A percentile compares a stretch with the other conserved stretches of the same genome.
Conservation (phyloP, 768 basidiomycete species). For the Phylloporus arenicola region DNA sequence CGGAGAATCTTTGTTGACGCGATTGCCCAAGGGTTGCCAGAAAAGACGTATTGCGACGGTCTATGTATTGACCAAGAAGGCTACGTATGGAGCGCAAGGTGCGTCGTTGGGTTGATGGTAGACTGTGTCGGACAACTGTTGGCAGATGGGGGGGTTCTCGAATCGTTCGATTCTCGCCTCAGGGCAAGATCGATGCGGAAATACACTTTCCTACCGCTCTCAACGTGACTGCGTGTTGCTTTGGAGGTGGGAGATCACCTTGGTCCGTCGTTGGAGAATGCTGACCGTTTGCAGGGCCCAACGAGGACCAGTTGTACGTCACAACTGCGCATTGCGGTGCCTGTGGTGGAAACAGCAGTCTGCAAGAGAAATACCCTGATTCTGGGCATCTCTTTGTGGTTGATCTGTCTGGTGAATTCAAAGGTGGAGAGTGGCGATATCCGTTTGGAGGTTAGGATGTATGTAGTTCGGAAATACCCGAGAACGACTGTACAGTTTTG, state of each 20-base stretch:
- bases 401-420: conserved; percentile 24
- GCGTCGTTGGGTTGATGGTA: conserved; percentile 21
- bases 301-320: conserved; percentile 60
- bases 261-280: conserved; percentile 5
- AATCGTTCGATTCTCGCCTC: conserved; percentile 48
- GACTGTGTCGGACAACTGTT: not conserved
- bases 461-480: conserved; percentile 30
- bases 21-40: conserved; percentile 44
- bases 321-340: conserved; percentile 52
- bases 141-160: conserved; percentile 61
- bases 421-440: conserved; percentile 22
- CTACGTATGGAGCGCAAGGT: conserved; percentile 59
- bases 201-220: conserved; percentile 56
- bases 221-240: conserved; percentile 64
- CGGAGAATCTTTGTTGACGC: conserved; percentile 56
- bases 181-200: conserved; percentile 53
- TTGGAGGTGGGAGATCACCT: conserved; percentile 37
- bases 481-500: conserved; percentile 42
- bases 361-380: conserved; percentile 29
- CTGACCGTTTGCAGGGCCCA: conserved; percentile 37
- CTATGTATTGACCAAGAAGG: conserved; percentile 61
- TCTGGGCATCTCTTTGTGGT: conserved; percentile 34
- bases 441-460: conserved; percentile 15
- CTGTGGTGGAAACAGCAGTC: conserved; percentile 46
- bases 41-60: conserved; percentile 56